These are phyloP conservation scores for Agaricus subrufescens DNA, from an alignment of 768 basidiomycete genomes.

Conservation along the genomic window DNA sequence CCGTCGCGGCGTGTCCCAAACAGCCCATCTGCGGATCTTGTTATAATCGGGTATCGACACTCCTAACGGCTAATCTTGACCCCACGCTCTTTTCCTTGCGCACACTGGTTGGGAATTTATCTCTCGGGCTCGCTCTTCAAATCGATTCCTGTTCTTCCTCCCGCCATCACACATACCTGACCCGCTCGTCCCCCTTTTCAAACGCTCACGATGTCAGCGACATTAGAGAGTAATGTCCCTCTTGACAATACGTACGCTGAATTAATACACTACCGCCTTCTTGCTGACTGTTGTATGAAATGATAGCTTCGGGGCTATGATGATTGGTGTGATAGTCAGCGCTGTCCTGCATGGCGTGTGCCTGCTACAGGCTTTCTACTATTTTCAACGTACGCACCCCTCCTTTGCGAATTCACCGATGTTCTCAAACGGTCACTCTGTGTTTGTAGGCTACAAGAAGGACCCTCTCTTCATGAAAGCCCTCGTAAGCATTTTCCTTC, in stretches of 20 bases:
- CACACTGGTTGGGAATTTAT: background rate
- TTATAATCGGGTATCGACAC: background rate
- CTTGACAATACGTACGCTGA: slow-evolving; percentile 29
- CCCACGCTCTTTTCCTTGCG: background rate
- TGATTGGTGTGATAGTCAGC: slow-evolving; percentile 35
- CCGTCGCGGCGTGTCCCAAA: background rate
- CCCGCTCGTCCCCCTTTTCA: background rate
- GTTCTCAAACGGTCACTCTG: too few species aligned
- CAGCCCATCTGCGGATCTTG: background rate
- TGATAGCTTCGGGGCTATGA: slow-evolving; percentile 41
- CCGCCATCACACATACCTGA: too few species aligned
- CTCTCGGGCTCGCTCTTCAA: background rate
- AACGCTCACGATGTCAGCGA: slow-evolving; percentile 13
- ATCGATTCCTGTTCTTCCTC: background rate
- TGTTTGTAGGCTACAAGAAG: slow-evolving; percentile 26
- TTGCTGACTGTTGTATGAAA: background rate
- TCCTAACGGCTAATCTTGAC: slow-evolving; percentile 1
- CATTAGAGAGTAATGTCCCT: slow-evolving; percentile 20
- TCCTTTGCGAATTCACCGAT: background rate
- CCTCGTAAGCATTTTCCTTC: slow-evolving; percentile 24
- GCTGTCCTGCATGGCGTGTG: slow-evolving; percentile 39
- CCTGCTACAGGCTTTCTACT: slow-evolving; percentile 43
- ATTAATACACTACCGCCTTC: background rate
- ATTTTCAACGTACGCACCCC: slow-evolving; percentile 29
- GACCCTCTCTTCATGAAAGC: slow-evolving; percentile 38